Percentiles rank a stretch among this genome's conserved stretches.
Evolutionary conservation across 208 protist genomes (phyloP).

Genomic region (Trypanosomatidae sp.): DNA sequence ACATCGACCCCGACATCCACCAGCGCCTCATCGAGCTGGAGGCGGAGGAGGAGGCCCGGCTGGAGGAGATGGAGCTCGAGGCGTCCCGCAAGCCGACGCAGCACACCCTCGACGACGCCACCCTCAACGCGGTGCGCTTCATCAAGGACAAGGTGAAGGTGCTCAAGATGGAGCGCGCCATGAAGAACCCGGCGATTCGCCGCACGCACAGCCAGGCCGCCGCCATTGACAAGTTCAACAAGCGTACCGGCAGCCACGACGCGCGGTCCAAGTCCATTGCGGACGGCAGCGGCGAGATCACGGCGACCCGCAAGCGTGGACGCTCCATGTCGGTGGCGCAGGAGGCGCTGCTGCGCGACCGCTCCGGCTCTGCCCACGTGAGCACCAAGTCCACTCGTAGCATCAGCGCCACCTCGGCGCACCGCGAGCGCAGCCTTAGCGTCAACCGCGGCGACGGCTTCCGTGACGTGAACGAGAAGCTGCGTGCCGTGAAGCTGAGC

Average conservation of each 20-base stretch:
- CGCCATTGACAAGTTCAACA: conserved; percentile 88
- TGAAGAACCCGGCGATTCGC: conserved; percentile 87
- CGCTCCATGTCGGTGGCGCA: conserved; percentile 83
- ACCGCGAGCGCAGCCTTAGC: conserved; percentile 73
- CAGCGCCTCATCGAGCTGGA: conserved; percentile 91
- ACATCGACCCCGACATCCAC: conserved; percentile 99
- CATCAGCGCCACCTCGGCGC: conserved; percentile 69
- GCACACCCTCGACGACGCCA: conserved; percentile 72
- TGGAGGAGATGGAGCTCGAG: conserved; percentile 93
- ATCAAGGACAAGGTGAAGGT: conserved; percentile 91
- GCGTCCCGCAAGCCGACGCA: conserved; percentile 76
- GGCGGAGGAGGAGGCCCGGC: conserved; percentile 91
- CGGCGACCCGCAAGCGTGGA: conserved; percentile 55
- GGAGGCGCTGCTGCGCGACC: conserved; percentile 76
- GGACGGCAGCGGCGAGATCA: conserved; percentile 26
- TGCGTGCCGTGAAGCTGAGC: conserved; percentile 89
- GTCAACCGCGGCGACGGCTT: conserved; percentile 86
- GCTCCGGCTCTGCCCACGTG: conserved; percentile 72
- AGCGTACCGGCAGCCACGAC: conserved; percentile 81
- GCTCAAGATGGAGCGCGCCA: conserved; percentile 88
- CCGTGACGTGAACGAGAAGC: conserved; percentile 89
- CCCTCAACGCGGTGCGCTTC: conserved; percentile 79
- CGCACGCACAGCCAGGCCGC: conserved; percentile 71
- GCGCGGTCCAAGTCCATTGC: conserved; percentile 39
- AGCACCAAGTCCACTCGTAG: conserved; percentile 84